A percentile compares a stretch with the other conserved stretches of the same genome.
Conservation (phyloP, 257 asterid species). For the Forsythia suspensa region DNA sequence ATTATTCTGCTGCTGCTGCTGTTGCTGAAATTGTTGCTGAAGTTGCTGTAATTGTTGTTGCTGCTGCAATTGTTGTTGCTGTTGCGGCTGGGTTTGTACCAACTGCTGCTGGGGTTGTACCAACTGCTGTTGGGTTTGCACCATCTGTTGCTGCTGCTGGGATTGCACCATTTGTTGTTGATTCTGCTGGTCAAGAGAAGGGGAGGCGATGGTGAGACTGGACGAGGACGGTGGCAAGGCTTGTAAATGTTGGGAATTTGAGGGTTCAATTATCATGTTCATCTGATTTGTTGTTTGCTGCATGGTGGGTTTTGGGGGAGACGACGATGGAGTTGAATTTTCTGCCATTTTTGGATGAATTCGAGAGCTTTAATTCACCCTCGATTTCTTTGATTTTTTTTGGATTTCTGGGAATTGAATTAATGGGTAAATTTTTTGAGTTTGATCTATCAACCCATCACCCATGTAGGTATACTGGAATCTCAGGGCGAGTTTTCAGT, state of each 20-base stretch:
- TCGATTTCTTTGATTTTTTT: not conserved
- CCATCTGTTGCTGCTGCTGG: slow-evolving; percentile 29
- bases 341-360: slow-evolving; percentile 52
- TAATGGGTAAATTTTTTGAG: not conserved
- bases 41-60: slow-evolving; percentile 19
- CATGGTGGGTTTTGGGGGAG: slow-evolving; percentile 62
- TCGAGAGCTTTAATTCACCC: not conserved
- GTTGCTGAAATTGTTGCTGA: slow-evolving; percentile 30
- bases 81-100: slow-evolving; percentile 40
- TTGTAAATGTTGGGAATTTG: slow-evolving; percentile 55
- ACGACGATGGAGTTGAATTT: slow-evolving; percentile 53
- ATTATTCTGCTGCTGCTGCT: slow-evolving; percentile 38
- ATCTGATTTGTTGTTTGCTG: slow-evolving; percentile 33
- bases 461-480: not conserved
- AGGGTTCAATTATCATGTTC: slow-evolving; percentile 40
- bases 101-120: slow-evolving; percentile 39
- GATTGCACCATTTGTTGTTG: slow-evolving; percentile 37
- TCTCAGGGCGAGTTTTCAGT: not conserved
- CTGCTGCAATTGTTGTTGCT: slow-evolving; percentile 35
- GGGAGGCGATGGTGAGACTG: slow-evolving; percentile 25
- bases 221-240: slow-evolving; percentile 40
- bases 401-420: not conserved
- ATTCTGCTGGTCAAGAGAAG: slow-evolving; percentile 46
- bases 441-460: not conserved
- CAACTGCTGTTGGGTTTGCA: slow-evolving; percentile 22